These are phyloP conservation scores for Vinca major DNA, from an alignment of 305 asterid species.

Conservation along the genomic window DNA sequence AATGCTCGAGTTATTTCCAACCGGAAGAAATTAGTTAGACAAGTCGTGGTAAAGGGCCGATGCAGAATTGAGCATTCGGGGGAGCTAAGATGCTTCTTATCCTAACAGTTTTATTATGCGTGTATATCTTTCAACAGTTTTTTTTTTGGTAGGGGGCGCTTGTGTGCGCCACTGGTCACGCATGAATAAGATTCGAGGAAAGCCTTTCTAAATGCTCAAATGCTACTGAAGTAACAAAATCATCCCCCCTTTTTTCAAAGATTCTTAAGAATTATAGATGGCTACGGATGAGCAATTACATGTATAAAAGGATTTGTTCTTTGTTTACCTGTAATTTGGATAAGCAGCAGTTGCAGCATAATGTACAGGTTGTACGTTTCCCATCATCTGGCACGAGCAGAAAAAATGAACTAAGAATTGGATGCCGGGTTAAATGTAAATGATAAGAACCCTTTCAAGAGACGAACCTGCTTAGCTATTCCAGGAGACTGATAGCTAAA, in stretches of 20 bases:
- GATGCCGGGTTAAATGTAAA: neutral
- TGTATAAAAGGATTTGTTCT: neutral
- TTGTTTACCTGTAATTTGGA: slow-evolving; percentile 21
- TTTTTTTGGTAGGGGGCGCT: no score
- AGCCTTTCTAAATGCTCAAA: neutral
- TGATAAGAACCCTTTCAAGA: neutral
- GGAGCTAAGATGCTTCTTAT: neutral
- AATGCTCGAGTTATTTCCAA: neutral
- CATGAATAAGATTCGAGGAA: no score
- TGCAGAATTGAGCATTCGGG: no score
- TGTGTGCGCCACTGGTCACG: no score
- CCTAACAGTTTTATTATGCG: neutral
- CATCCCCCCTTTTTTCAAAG: neutral
- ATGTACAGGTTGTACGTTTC: slow-evolving; percentile 14
- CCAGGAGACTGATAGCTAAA: slow-evolving; percentile 18
- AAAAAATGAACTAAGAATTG: slow-evolving; percentile 3
- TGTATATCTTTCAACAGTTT: neutral
- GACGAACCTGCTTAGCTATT: slow-evolving; percentile 15
- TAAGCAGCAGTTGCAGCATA: slow-evolving; percentile 16
- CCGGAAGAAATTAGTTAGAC: neutral
- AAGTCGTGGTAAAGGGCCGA: neutral
- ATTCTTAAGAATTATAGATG: neutral
- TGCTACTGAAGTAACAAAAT: neutral
- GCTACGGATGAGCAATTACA: neutral
- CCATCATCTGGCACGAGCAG: slow-evolving; percentile 19